Percentiles rank a stretch among this genome's conserved stretches.
Conservation (phyloP, 768 basidiomycete species). For the Tricholoma flavovirens region DNA sequence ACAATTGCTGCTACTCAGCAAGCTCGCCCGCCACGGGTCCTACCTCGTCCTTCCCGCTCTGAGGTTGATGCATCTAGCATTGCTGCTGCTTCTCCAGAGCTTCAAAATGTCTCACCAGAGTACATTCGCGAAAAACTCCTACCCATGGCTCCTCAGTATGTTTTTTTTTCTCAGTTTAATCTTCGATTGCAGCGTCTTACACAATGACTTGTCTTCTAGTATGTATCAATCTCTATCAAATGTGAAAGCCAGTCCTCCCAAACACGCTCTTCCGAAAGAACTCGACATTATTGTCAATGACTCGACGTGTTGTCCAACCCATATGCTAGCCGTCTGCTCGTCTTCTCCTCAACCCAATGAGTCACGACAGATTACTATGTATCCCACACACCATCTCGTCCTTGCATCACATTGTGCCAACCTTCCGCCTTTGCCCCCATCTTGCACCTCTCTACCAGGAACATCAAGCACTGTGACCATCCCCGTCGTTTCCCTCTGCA, state of each 20-base stretch:
- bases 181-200: neutral
- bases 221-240: slow-evolving; percentile 4
- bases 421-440: slow-evolving; percentile 27
- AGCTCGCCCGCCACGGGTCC: neutral
- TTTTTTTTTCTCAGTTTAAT: neutral
- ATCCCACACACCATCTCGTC: slow-evolving; percentile 39
- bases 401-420: slow-evolving; percentile 34
- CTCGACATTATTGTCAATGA: slow-evolving; percentile 22
- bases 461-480: slow-evolving; percentile 19
- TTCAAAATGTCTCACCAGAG: neutral
- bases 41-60: neutral
- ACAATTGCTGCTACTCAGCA: neutral
- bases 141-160: neutral
- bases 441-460: neutral
- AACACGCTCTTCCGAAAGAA: slow-evolving; percentile 14
- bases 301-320: slow-evolving; percentile 22
- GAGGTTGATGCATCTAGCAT: neutral
- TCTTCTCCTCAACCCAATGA: neutral
- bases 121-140: neutral
- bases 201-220: neutral
- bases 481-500: slow-evolving; percentile 45
- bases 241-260: slow-evolving; percentile 8
- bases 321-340: slow-evolving; percentile 29
- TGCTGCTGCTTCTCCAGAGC: neutral
- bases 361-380: slow-evolving; percentile 1